These are phyloP conservation scores for Paecilomyces sp. DNA, from an alignment of 2,329 filamentous ascomycete genomes.

Conservation along the genomic window DNA sequence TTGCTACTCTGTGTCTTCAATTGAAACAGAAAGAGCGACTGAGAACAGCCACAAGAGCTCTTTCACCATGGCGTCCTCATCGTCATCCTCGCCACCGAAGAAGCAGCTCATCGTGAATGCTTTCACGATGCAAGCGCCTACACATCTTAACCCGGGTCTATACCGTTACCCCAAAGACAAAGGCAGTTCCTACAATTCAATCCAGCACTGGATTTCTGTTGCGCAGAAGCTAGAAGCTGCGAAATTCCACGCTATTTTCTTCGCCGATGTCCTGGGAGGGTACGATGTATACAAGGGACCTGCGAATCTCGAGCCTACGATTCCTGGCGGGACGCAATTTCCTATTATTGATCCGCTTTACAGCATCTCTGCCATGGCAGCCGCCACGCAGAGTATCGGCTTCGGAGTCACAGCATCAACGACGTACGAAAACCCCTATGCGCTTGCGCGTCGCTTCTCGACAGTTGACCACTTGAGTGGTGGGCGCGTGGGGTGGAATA, in stretches of 20 bases:
- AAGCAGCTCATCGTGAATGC: constrained; percentile 29
- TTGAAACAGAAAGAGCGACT: not conserved
- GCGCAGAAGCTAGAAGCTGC: constrained; percentile 42
- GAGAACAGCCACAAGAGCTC: not conserved
- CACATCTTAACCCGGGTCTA: constrained; percentile 32
- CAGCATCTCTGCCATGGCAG: constrained; percentile 40
- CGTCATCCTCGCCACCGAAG: constrained; percentile 4
- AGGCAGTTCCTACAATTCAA: constrained; percentile 32
- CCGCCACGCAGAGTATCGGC: constrained; percentile 39
- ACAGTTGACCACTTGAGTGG: constrained; percentile 47
- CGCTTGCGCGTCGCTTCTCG: constrained; percentile 48
- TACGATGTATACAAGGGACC: constrained; percentile 42
- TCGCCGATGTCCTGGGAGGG: constrained; percentile 43
- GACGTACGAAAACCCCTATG: constrained; percentile 50
- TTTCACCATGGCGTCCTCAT: not conserved
- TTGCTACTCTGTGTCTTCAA: not conserved
- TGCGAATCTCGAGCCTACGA: constrained; percentile 29
- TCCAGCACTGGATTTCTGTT: constrained; percentile 42
- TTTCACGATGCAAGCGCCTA: constrained; percentile 24
- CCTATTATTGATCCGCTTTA: constrained; percentile 38
- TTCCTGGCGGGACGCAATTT: constrained; percentile 35
- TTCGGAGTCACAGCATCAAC: constrained; percentile 50
- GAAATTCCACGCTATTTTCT: constrained; percentile 46
- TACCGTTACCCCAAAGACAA: constrained; percentile 25
- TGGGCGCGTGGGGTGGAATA: constrained; percentile 48